Base-by-base conservation (phyloP, 1,139 yeast species). In the Yamadazyma dushanensis region DNA sequence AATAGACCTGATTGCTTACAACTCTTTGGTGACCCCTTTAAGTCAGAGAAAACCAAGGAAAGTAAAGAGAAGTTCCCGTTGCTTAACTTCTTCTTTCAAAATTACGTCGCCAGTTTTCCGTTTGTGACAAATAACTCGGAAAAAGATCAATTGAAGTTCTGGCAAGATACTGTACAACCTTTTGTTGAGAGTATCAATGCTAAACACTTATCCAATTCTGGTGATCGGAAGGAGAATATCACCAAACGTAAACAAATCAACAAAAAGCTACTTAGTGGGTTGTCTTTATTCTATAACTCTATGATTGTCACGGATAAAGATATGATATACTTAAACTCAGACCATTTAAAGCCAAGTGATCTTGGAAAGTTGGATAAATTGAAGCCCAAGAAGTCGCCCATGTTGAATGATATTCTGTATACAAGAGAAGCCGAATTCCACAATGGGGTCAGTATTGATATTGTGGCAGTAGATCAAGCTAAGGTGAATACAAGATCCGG, bases 111-210 rank as follows among this genome's bases (percentile, higher is more conserved):
- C 31, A 76, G 82, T 2, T 84, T 90, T 51, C 97, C 97, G 1
- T 82, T 90, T 49, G 63, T 90, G 16, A 65, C 81, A 3, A 68
- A 66, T 44, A 63, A 56, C 40, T 44, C 64, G 5, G 53, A 65
- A 21, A 66, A 76, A 2, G 72, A 73, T 39, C 80, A 77, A 46
- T 59, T 61, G 14, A 62, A 63, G 33, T 86, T 90, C 52, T 90
- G 97, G 97, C 78, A 77, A 40, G 70, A 69, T 31, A 82, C 83
- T 25, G 82, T 88, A 1, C 96, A 89, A 56, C 80, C 80, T 26
- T 88, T 89, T 53, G 73, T 84, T 49, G 94, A 87, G 53, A 76
- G 81, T 40, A 81, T 90, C 59, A 84, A 85, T 55, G 61, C 71
- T 20, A 79, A 85, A 54, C 78, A 78, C 27, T 76, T 89, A n/a